These are phyloP conservation scores for Solanum verrucosum DNA, from an alignment of 257 asterid species.

Conservation along the genomic window DNA sequence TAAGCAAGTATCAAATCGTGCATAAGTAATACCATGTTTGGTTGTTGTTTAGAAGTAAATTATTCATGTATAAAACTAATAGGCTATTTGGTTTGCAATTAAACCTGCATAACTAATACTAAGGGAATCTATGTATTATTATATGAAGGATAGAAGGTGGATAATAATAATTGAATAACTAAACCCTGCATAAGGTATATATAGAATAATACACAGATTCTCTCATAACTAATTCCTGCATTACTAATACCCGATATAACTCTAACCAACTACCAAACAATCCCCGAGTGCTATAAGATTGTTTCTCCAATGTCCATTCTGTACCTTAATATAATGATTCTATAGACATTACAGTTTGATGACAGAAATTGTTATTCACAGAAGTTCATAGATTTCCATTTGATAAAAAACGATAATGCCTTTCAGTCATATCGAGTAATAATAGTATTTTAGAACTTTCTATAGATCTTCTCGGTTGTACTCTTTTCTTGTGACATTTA, in stretches of 20 bases:
- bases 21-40: background rate
- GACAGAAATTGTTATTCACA: background rate
- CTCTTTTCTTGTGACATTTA: background rate
- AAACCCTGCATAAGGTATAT: background rate
- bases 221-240: background rate
- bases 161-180: background rate
- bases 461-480: background rate
- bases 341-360: background rate
- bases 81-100: background rate
- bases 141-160: background rate
- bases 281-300: background rate
- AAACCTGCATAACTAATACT: background rate
- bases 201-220: background rate
- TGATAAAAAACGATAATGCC: background rate
- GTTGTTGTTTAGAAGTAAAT: background rate
- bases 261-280: background rate
- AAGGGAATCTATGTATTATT: background rate
- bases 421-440: background rate
- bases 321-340: background rate
- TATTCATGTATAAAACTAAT: background rate
- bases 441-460: background rate
- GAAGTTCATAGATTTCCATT: background rate
- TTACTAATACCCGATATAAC: background rate
- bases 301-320: background rate
- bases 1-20: background rate